Base-by-base conservation (phyloP, 371 early-diverging fungal genomes). In the Saksenaea oblongispora region DNA sequence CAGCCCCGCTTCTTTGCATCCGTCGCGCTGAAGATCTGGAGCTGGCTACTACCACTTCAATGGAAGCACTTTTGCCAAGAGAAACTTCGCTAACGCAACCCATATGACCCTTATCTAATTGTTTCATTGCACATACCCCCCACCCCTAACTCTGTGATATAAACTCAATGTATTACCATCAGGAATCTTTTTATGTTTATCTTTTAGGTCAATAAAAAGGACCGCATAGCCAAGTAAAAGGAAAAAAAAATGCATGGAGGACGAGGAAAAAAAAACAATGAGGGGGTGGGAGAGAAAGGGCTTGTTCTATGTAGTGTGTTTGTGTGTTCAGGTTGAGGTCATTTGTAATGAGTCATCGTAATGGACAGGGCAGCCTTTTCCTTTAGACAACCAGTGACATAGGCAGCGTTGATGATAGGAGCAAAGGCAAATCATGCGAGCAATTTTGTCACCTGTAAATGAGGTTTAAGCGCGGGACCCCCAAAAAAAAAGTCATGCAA, bases 351-450 rank as follows among this genome's bases (percentile, higher is more conserved):
- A 47, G 22, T 47, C 51, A 22, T 66, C 69, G 54, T 81, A 86
- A 75, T 92, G 93, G n/a, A 90, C 82, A 26, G 93, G 93, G 56
- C 93, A 92, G 7, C 84, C 79, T 54, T 83, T 84, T 54, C 89
- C 87, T 61, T 87, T 83, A 58, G 80, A 76, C 51, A 90, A 76
- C 91, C 93, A 93, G 61, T 75, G 85, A 59, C 79, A 75, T 56
- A 94, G 88, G 71, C 95, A 95, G 26, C 80, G 78, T 22, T 84
- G 80, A 74, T 95, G 96, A 67, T 89, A 95, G 10, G 92, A 87
- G 70, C 96, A 95, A 58, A 95, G 76, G 66, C 96, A 95, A 66
- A 89, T 93, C 71, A 94, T 79, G 10, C 93, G 71, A 3, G 94
- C 93, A 35, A 93, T 82, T n/a, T 85, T 80, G 51, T 90, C 84